phyloP scores from a whole-genome alignment of 305 asterid genomes.

The Fraxinus greggii region DNA sequence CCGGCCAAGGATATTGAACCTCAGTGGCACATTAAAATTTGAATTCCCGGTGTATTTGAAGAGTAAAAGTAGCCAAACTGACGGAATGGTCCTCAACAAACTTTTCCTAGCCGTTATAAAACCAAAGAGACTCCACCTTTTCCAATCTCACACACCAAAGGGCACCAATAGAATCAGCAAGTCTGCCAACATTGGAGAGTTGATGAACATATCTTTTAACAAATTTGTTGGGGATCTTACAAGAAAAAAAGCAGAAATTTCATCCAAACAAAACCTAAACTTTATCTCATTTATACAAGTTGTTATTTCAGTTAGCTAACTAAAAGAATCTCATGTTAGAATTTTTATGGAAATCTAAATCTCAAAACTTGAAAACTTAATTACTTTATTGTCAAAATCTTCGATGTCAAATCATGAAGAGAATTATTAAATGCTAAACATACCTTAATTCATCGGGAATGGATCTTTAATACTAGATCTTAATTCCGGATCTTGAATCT shows the following conservation, averaged over 20 bases:
- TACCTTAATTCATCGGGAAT: too few species aligned
- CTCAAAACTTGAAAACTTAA: too few species aligned
- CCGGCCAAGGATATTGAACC: slow-evolving; percentile 8
- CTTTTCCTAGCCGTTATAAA: slow-evolving; percentile 21
- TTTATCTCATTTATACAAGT: not conserved
- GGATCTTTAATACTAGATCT: too few species aligned
- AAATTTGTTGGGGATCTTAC: slow-evolving; percentile 16
- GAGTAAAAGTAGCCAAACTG: slow-evolving; percentile 16
- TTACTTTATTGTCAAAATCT: too few species aligned
- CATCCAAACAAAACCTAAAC: not conserved
- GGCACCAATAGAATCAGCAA: slow-evolving; percentile 22
- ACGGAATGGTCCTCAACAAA: slow-evolving; percentile 21
- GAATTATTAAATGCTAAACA: too few species aligned
- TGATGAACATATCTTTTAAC: slow-evolving; percentile 13
- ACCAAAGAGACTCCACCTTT: slow-evolving; percentile 4
- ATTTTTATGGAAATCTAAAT: too few species aligned
- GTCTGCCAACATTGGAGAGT: slow-evolving; percentile 19
- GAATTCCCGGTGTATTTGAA: slow-evolving; percentile 21
- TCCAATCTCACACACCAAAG: slow-evolving; percentile 24
- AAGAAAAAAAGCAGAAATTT: not conserved
- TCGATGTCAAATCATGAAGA: too few species aligned
- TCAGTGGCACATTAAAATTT: slow-evolving; percentile 21
- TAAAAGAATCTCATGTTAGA: too few species aligned
- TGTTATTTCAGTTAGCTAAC: not conserved
- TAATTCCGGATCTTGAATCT: too few species aligned